Percentiles rank a stretch among this genome's conserved stretches.
Evolutionary conservation across 2,329 filamentous ascomycete genomes (phyloP).

Genomic region (Davidsoniella eucalypti): DNA sequence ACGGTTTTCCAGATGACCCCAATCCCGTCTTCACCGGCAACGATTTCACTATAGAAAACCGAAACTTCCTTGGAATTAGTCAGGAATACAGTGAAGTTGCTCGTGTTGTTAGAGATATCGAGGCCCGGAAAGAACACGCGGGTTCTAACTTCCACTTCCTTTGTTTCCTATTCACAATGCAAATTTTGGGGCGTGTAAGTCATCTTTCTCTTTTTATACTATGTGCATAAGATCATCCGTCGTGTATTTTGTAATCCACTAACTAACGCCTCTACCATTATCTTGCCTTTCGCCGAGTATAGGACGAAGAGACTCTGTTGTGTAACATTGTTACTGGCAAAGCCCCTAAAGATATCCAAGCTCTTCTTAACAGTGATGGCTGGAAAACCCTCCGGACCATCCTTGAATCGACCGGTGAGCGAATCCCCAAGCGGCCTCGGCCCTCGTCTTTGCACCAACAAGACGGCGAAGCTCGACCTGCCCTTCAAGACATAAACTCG

Average conservation of each 20-base stretch:
- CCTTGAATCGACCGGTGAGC: constrained; percentile 93
- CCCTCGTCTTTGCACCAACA: constrained; percentile 11
- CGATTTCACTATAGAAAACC: constrained; percentile 81
- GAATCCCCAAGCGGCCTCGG: constrained; percentile 58
- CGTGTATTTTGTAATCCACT: neutral
- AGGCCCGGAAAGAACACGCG: constrained; percentile 45
- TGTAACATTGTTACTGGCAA: constrained; percentile 71
- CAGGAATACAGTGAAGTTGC: constrained; percentile 60
- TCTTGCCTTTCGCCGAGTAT: neutral
- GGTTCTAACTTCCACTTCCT: constrained; percentile 91
- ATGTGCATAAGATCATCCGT: neutral
- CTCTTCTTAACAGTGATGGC: constrained; percentile 71
- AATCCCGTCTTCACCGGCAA: constrained; percentile 59
- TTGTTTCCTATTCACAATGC: constrained; percentile 68
- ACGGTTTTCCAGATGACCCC: constrained; percentile 76
- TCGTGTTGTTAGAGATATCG: constrained; percentile 21
- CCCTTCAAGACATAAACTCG: constrained; percentile 11
- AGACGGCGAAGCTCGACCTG: constrained; percentile 15
- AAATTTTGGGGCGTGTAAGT: constrained; percentile 66
- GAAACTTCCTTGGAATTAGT: constrained; percentile 67
- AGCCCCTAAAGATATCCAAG: constrained; percentile 63
- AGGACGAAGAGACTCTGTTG: constrained; percentile 82
- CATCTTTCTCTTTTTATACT: constrained; percentile 9
- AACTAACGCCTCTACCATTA: neutral
- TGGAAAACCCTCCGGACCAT: constrained; percentile 92